Percentiles rank a stretch among this genome's conserved stretches.
Evolutionary conservation across 805 yeast species (phyloP).

Genomic region (Priceomyces fermenticarens): DNA sequence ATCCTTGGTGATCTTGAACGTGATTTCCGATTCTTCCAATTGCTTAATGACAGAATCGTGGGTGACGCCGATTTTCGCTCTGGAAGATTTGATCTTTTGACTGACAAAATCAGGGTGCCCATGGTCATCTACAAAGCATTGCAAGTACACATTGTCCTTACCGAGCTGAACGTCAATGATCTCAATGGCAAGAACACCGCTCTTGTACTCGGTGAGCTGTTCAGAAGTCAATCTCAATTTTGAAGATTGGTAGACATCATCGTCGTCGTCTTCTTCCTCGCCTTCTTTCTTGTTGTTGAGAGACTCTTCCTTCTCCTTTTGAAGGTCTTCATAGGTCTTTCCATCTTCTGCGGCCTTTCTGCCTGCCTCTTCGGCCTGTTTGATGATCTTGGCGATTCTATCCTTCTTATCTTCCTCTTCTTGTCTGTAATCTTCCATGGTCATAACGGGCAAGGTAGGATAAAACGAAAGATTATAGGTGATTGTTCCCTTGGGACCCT

Average conservation of each 20-base stretch:
- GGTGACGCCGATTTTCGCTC: conserved; percentile 36
- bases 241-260: conserved; percentile 28
- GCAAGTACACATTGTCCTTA: conserved; percentile 61
- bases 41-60: conserved; percentile 80
- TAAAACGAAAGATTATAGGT: conserved; percentile 76
- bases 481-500: conserved; percentile 81
- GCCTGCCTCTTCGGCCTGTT: conserved; percentile 13
- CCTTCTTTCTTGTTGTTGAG: conserved; percentile 15
- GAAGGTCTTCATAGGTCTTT: conserved; percentile 13
- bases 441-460: conserved; percentile 77
- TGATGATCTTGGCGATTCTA: conserved; percentile 33
- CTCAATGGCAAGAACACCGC: conserved; percentile 77
- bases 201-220: conserved; percentile 53
- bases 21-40: conserved; percentile 66
- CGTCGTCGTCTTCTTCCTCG: conserved; percentile 32
- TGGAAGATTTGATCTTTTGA: conserved; percentile 47
- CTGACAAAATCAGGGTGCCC: conserved; percentile 64
- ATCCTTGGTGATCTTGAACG: conserved; percentile 60
- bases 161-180: conserved; percentile 57
- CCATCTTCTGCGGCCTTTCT: conserved; percentile 13
- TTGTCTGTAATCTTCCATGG: conserved; percentile 68
- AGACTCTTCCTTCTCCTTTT: conserved; percentile 31
- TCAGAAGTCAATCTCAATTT: conserved; percentile 52
- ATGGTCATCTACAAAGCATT: conserved; percentile 72
- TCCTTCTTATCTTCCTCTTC: conserved; percentile 40